Conservation (phyloP, 768 basidiomycete species). For the Lyophyllum semitale region DNA sequence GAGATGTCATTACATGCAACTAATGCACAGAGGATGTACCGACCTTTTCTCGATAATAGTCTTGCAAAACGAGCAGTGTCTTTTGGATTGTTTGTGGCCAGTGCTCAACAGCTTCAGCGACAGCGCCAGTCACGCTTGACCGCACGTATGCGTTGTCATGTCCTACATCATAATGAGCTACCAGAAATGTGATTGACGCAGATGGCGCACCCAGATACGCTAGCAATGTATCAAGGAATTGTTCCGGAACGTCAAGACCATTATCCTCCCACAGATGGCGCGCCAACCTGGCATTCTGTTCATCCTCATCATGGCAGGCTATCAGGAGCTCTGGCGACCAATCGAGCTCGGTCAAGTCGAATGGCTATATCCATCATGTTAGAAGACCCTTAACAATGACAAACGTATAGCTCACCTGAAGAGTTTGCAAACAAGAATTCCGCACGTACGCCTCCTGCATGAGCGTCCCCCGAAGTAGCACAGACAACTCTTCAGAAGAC, state of each 20-base stretch:
- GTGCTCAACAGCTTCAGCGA: slow-evolving; percentile 75
- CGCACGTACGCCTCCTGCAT: slow-evolving; percentile 87
- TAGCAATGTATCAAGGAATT: slow-evolving; percentile 57
- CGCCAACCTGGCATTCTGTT: slow-evolving; percentile 85
- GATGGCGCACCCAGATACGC: slow-evolving; percentile 63
- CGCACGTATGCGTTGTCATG: slow-evolving; percentile 85
- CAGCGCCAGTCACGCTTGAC: slow-evolving; percentile 64
- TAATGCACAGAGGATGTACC: not conserved
- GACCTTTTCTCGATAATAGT: slow-evolving; percentile 84
- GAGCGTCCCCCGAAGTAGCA: slow-evolving; percentile 74
- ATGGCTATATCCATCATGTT: slow-evolving; percentile 52
- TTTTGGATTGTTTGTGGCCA: slow-evolving; percentile 59
- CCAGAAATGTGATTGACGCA: not conserved
- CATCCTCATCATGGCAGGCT: slow-evolving; percentile 81
- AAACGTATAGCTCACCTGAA: slow-evolving; percentile 59
- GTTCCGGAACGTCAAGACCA: slow-evolving; percentile 82
- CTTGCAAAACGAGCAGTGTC: slow-evolving; percentile 58
- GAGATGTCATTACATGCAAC: not conserved
- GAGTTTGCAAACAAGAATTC: slow-evolving; percentile 85
- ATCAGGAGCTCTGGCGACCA: slow-evolving; percentile 92
- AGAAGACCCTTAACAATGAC: slow-evolving; percentile 2
- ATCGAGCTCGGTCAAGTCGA: slow-evolving; percentile 92
- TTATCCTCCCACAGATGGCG: slow-evolving; percentile 93
- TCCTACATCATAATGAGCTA: slow-evolving; percentile 39
- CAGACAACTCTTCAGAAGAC: slow-evolving; percentile 58